Conservation (phyloP, 345 rosid genomes). For the Brassica cretica region DNA sequence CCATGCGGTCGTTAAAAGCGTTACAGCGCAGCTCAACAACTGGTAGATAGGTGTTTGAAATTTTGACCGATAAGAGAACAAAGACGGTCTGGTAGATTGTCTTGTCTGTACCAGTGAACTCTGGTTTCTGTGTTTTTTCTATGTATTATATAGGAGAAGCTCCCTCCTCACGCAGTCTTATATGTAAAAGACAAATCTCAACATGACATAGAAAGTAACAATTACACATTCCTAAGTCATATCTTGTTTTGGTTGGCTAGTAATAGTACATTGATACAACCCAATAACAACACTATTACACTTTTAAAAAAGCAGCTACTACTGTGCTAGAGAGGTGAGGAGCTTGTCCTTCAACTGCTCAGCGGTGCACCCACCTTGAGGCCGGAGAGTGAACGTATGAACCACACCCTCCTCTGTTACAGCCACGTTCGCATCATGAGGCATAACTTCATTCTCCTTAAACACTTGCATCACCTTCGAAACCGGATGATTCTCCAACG, state of each 20-base stretch:
- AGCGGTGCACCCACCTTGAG: constrained; percentile 62
- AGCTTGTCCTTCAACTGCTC: constrained; percentile 88
- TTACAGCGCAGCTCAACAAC: constrained; percentile 69
- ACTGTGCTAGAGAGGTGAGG: constrained; percentile 54
- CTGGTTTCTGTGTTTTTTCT: neutral
- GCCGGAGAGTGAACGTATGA: constrained; percentile 69
- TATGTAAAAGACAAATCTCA: constrained; percentile 22
- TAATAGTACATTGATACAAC: constrained; percentile 6
- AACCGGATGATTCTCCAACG: constrained; percentile 77
- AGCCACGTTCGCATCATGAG: constrained; percentile 63
- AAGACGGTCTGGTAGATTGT: neutral
- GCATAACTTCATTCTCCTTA: constrained; percentile 58
- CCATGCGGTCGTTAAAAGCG: constrained; percentile 80
- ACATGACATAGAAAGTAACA: neutral
- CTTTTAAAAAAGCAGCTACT: constrained; percentile 17
- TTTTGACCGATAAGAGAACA: constrained; percentile 21
- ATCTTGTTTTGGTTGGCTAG: constrained; percentile 11
- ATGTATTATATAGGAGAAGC: constrained; percentile 2
- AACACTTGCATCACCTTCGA: constrained; percentile 58
- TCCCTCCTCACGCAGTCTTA: neutral
- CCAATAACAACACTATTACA: constrained; percentile 11
- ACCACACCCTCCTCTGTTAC: constrained; percentile 60
- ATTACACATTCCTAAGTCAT: neutral
- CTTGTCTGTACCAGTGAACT: too few species aligned
- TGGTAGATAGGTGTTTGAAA: constrained; percentile 57